Evolutionary conservation across 1,284 basidiomycete genomes (phyloP), one percentile per base, ranked within the genome.

Genomic region (Ustilago xerochloae): DNA sequence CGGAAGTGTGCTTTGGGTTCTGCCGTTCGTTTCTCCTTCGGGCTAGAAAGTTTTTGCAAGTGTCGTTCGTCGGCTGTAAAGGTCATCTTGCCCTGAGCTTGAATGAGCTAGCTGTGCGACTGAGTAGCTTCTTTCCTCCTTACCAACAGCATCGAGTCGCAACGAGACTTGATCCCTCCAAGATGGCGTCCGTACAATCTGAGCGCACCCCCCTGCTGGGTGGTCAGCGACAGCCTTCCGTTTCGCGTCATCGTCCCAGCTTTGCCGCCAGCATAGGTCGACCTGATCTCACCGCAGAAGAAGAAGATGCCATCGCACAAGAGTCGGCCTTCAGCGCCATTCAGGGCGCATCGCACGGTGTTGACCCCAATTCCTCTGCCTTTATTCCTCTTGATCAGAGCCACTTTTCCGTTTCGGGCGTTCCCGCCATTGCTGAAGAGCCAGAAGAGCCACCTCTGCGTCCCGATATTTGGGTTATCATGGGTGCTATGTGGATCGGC

Each of bases 401-500:
- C 49, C 81, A 83, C 39, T 72, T 81, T 33, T 69, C 65, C 61
- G 47, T 81, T 52, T 35, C 66, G 16, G 59, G 52, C 33, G 33
- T 58, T 16, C 51, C 43, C 28, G 62, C 59, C 8, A 59, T 68
- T 49, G 52, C 70, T 24, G 78, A 75, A 36, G 67, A 67, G 51
- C 75, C 59, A 16, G 54, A 56, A 15, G 71, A 75, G 28, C 60
- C 65, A 9, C 55, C 73, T 41, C 64, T 68, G 4, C 70, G 80
- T 6, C 28, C 72, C 36, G 80, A 81, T 33, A 64, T 81, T 41
- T 72, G 81, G 55, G 57, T 82, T 48, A 78, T 82, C 65, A 77
- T 82, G 79, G 67, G 80, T 26, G 78, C 82, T 46, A 80, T 83
- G 80, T 83, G 82, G 82, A 81, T 83, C 56, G 82, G 82, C 32